These are phyloP conservation scores for Leptodontidium sp. DNA, from an alignment of 2,329 filamentous ascomycete species.

Conservation along the genomic window DNA sequence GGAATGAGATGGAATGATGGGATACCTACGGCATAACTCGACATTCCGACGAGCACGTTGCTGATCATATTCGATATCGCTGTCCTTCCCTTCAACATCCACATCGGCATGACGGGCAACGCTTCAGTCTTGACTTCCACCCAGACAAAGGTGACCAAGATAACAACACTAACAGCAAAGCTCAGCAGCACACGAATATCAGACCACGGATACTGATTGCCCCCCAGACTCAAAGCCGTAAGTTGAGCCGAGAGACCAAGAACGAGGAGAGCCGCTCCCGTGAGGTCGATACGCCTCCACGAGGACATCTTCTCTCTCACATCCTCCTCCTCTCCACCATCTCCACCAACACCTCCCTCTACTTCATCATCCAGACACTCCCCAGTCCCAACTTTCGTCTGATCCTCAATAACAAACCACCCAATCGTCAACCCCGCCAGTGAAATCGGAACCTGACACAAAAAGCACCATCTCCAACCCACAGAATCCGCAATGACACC, in stretches of 20 bases:
- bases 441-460: slow-evolving; percentile 68
- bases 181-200: slow-evolving; percentile 57
- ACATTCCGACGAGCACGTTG: slow-evolving; percentile 67
- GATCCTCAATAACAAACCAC: slow-evolving; percentile 59
- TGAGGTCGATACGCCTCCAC: slow-evolving; percentile 65
- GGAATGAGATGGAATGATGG: not conserved
- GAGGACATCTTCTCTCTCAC: slow-evolving; percentile 49
- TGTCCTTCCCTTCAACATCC: slow-evolving; percentile 63
- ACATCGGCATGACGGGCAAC: slow-evolving; percentile 61
- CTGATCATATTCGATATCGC: slow-evolving; percentile 63
- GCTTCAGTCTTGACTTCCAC: slow-evolving; percentile 59
- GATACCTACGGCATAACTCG: slow-evolving; percentile 65
- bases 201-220: slow-evolving; percentile 62
- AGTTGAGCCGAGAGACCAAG: slow-evolving; percentile 65
- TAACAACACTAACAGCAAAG: slow-evolving; percentile 53
- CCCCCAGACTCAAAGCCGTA: slow-evolving; percentile 62
- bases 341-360: slow-evolving; percentile 40
- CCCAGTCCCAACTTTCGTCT: not conserved
- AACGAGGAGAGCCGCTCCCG: slow-evolving; percentile 64
- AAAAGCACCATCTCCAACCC: slow-evolving; percentile 74
- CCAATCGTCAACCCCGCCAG: slow-evolving; percentile 62
- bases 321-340: slow-evolving; percentile 19
- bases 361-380: slow-evolving; percentile 15
- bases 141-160: slow-evolving; percentile 55
- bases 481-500: slow-evolving; percentile 69